phyloP scores from a whole-genome alignment of 2,329 filamentous ascomycete species.

The Chrysosporium queenslandicum region DNA sequence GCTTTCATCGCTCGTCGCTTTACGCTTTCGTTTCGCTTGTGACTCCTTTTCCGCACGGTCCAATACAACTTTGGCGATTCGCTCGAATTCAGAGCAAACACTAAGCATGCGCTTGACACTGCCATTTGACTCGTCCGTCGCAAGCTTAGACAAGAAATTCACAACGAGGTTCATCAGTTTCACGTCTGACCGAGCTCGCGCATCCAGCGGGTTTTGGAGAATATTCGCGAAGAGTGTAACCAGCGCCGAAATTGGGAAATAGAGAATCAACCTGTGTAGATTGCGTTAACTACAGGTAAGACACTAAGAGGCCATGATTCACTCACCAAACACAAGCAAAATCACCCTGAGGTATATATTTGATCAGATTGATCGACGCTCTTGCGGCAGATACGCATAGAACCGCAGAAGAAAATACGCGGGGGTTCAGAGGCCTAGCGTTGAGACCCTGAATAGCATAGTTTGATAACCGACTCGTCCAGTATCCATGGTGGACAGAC shows the following conservation, averaged over 20 bases:
- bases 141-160: constrained; percentile 78
- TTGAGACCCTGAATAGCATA: constrained; percentile 93
- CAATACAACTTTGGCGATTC: constrained; percentile 81
- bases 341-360: constrained; percentile 92
- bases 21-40: constrained; percentile 70
- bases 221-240: constrained; percentile 96
- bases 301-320: background rate
- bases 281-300: background rate
- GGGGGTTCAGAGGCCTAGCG: constrained; percentile 76
- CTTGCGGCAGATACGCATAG: constrained; percentile 87
- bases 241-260: constrained; percentile 90
- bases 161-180: constrained; percentile 89
- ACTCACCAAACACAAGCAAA: constrained; percentile 88
- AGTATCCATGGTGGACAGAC: constrained; percentile 96
- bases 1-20: constrained; percentile 50
- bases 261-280: constrained; percentile 65
- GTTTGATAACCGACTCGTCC: constrained; percentile 89
- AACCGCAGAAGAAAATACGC: constrained; percentile 87
- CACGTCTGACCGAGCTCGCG: constrained; percentile 75
- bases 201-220: constrained; percentile 85
- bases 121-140: constrained; percentile 79
- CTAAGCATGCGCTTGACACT: constrained; percentile 89
- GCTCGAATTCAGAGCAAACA: constrained; percentile 91
- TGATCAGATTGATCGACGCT: constrained; percentile 85
- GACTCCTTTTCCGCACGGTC: constrained; percentile 85